Base-by-base conservation (phyloP, 768 basidiomycete species). In the Macrolepiota dolichaula region DNA sequence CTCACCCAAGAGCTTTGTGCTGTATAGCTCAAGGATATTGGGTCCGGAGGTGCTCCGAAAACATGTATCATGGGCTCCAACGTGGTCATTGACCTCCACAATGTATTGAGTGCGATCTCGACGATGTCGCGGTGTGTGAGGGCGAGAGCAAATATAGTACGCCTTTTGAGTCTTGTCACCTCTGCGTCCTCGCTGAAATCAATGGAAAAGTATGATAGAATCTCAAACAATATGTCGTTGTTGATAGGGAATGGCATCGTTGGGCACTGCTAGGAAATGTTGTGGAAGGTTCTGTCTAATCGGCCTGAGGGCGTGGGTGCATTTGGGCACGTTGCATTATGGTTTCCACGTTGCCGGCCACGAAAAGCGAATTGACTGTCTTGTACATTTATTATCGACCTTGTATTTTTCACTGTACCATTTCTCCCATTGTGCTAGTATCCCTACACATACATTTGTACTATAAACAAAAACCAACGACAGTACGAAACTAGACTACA, bases 71-170 rank as follows among this genome's bases (percentile, higher is more conserved):
- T 68, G 69, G 0, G 61, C 73, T 11, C 68, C 67, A 1, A 67
- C 27, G 0, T 59, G 55, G n/a, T n/a, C n/a, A n/a, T n/a, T n/a
- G n/a, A n/a, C n/a, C n/a, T n/a, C n/a, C n/a, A n/a, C n/a, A n/a
- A 3, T 49, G 62, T 11, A 24, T 19, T 19, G n/a, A 25, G 46
- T 1, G 22, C 22, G 3, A 47, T 47, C 46, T 47, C 22, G n/a
- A 22, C 11, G 24, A 47, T 17, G 10, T 4, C 22, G 22, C 1
- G 11, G 22, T 11, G 4, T 4, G 22, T 47, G n/a, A 47, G 12
- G 9, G 53, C 52, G 1, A 49, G 44, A 22, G 70, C 76, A 42
- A 76, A 75, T 54, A 66, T 76, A 9, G 72, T 17, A 57, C 7
- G n/a, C n/a, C 7, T 19, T 11, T 47, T 74, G n/a, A 62, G 56